Percentiles rank a stretch among this genome's conserved stretches.
Evolutionary conservation across 192 early-diverging fungal species (phyloP).

Genomic region (Rhizoclosmatium globosum): DNA sequence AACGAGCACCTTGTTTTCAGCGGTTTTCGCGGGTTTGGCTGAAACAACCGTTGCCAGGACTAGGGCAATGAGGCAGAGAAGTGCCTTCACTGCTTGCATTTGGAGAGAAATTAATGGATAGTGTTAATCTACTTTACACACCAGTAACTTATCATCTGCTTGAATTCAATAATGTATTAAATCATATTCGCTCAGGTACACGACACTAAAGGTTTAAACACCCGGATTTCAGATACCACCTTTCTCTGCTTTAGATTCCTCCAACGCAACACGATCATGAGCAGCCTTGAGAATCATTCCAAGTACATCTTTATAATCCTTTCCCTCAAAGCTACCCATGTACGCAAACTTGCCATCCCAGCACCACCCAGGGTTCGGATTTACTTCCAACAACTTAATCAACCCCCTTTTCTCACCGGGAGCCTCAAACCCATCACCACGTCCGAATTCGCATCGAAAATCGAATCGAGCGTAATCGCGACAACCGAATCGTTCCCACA

Average conservation of each 20-base stretch:
- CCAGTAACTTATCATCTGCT: background rate
- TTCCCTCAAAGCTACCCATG: slow-evolving; percentile 59
- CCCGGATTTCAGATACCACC: too few relatives aligned
- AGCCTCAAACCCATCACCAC: slow-evolving; percentile 33
- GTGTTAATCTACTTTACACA: background rate
- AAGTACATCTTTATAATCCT: slow-evolving; percentile 55
- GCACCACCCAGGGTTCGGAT: slow-evolving; percentile 69
- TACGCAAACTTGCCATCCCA: slow-evolving; percentile 68
- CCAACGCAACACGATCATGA: slow-evolving; percentile 34
- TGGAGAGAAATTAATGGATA: too few relatives aligned
- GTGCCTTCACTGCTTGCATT: too few relatives aligned
- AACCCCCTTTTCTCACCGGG: slow-evolving; percentile 34
- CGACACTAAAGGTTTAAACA: too few relatives aligned
- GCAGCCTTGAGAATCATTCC: slow-evolving; percentile 56
- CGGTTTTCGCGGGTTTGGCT: slow-evolving; percentile 4
- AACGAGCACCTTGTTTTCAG: slow-evolving; percentile 40
- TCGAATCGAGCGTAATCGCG: slow-evolving; percentile 66
- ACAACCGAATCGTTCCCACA: slow-evolving; percentile 62
- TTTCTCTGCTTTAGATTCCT: background rate
- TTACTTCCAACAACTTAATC: slow-evolving; percentile 65
- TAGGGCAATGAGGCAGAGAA: background rate
- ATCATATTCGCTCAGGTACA: too few relatives aligned
- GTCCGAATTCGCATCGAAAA: slow-evolving; percentile 45
- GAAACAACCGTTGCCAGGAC: background rate
- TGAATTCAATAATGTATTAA: too few relatives aligned